Evolutionary conservation across 139 green algal genomes (phyloP).

Genomic region (Chlorella sp.): DNA sequence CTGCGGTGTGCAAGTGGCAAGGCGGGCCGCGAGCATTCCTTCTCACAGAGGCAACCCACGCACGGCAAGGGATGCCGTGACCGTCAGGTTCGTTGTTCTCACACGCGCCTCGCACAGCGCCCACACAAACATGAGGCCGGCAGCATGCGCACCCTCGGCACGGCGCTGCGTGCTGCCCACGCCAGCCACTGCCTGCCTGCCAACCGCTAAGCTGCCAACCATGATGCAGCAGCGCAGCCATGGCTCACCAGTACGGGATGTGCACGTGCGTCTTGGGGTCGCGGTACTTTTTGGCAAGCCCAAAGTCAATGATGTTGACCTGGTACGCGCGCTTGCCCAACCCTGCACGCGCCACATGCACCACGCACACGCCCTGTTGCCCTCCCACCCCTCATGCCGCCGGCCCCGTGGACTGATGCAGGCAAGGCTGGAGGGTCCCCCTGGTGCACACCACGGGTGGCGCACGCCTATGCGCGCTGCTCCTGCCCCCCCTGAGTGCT

Average conservation of each 20-base stretch:
- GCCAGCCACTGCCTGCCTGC: no score
- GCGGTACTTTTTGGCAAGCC: slow-evolving; percentile 99
- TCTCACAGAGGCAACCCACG: no score
- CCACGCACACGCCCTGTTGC: neutral
- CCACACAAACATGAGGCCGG: no score
- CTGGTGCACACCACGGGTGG: no score
- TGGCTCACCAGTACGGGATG: slow-evolving; percentile 97
- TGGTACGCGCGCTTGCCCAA: slow-evolving; percentile 92
- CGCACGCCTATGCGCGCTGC: neutral
- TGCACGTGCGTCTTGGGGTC: slow-evolving; percentile 98
- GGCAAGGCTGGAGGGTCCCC: no score
- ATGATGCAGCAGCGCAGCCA: neutral
- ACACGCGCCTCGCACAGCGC: no score
- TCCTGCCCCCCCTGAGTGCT: neutral
- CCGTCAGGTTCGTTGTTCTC: neutral
- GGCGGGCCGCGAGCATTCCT: neutral
- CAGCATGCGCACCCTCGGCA: no score
- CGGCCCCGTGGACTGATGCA: neutral
- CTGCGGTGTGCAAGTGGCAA: no score
- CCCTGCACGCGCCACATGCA: neutral
- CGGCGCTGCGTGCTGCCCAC: no score
- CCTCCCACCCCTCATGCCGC: neutral
- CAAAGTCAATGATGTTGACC: slow-evolving; percentile 99
- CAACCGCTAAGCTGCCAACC: no score
- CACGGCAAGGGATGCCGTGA: no score